Base-by-base conservation (phyloP, 2,329 filamentous ascomycete species). In the Arthrobotrys iridis region DNA sequence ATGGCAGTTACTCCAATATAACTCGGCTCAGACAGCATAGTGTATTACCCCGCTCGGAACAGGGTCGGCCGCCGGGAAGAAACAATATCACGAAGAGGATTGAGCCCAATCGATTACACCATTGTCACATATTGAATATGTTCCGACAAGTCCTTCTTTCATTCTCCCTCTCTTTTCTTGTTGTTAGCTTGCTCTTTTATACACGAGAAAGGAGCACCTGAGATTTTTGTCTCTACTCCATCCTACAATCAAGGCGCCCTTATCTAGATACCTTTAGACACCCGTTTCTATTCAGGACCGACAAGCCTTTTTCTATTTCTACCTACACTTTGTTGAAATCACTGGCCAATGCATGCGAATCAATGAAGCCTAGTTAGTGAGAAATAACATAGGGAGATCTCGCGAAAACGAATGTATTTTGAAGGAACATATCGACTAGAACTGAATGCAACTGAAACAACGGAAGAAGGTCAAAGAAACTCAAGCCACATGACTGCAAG, bases 1-100 rank as follows among this genome's bases (percentile, higher is more conserved):
- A 40, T 64, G 30, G 58, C 67, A n/a, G 58, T 50, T 40, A 72
- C 67, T 7, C 67, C 67, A 22, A 50, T 64, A 24, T 72, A 46
- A 35, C 8, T n/a, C 11, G 10, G 7, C 33, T 8, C 35, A 40
- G 11, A 4, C 15, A n/a, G 22, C 1, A 22, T 24, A 2, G 18
- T 28, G 8, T 4, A 28, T n/a, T n/a, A n/a, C n/a, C 2, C n/a
- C n/a, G 15, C 8, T 1, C 55, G 33, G 15, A 35, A 57, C 15
- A 18, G 15, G 1, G 20, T 46, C 1, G 43, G 15, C n/a, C n/a
- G n/a, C n/a, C n/a, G n/a, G n/a, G n/a, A n/a, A n/a, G n/a, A n/a
- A n/a, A n/a, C n/a, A n/a, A n/a, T n/a, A n/a, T n/a, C n/a, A n/a
- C n/a, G 35, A 40, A 40, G 35, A 40, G n/a, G n/a, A 8, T n/a